phyloP scores from a whole-genome alignment of 495 filamentous ascomycete species.

The Cercophora scortea region DNA sequence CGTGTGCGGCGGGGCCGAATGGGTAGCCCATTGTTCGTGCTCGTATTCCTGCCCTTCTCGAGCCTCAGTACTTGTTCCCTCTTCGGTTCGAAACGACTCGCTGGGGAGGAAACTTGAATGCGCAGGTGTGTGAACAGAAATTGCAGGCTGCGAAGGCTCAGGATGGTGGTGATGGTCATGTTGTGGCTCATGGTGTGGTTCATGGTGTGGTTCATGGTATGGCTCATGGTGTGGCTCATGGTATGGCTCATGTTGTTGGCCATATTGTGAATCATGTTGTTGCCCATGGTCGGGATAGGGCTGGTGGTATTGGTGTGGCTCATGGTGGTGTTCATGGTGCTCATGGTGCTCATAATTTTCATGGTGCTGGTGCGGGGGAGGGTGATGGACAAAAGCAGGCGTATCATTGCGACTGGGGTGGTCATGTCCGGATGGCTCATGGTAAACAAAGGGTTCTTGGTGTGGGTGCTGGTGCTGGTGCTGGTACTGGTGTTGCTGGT shows the following conservation, averaged over 20 bases:
- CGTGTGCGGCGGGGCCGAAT: conserved; percentile 10
- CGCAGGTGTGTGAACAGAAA: conserved; percentile 14
- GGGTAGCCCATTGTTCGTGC: conserved; percentile 18
- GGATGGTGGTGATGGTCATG: conserved; percentile 5
- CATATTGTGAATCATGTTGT: conserved; percentile 4
- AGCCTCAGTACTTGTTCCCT: conserved; percentile 29
- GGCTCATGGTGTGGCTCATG: conserved; percentile 3
- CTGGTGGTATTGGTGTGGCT: not conserved
- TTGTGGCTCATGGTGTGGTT: conserved; percentile 5
- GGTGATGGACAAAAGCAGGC: conserved; percentile 5
- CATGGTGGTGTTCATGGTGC: conserved; percentile 9
- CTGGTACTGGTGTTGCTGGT: conserved; percentile 14
- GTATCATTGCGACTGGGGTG: conserved; percentile 3
- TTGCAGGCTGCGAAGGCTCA: conserved; percentile 8
- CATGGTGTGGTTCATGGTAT: conserved; percentile 4
- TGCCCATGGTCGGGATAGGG: conserved; percentile 3
- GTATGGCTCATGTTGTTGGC: conserved; percentile 9
- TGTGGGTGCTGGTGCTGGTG: conserved; percentile 9
- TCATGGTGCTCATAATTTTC: conserved; percentile 4
- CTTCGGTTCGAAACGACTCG: conserved; percentile 23
- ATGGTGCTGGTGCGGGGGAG: conserved; percentile 7
- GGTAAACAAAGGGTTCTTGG: not conserved
- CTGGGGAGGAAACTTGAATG: conserved; percentile 15
- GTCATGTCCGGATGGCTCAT: conserved; percentile 10
- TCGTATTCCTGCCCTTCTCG: conserved; percentile 32